A percentile compares a stretch with the other conserved stretches of the same genome.
These are phyloP conservation scores for Claviceps pazoutovae DNA, from an alignment of 2,329 filamentous ascomycete species.

Conservation along the genomic window DNA sequence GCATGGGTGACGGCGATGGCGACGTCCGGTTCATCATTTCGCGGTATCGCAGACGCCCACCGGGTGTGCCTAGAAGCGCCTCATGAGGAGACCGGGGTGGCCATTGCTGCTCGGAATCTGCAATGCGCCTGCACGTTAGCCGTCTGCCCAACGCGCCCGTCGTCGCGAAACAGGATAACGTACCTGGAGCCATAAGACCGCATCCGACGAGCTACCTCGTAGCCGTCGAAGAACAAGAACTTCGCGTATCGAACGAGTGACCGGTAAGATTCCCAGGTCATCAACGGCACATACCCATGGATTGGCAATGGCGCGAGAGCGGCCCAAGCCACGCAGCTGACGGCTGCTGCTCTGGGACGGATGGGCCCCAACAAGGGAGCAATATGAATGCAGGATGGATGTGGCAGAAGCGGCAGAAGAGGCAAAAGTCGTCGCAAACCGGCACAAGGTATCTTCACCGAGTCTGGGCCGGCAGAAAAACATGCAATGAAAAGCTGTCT, in stretches of 20 bases:
- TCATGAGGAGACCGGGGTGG: slow-evolving; percentile 54
- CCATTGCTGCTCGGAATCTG: slow-evolving; percentile 42
- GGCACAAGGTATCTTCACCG: neutral
- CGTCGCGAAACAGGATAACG: neutral
- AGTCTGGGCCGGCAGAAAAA: neutral
- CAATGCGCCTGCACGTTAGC: slow-evolving; percentile 1
- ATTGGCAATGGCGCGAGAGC: slow-evolving; percentile 4
- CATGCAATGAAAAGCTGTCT: neutral
- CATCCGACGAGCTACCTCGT: neutral
- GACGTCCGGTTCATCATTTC: slow-evolving; percentile 52
- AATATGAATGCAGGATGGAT: neutral
- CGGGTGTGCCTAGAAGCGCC: slow-evolving; percentile 53
- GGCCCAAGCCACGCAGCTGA: slow-evolving; percentile 3
- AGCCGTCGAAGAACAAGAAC: neutral
- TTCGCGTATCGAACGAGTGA: neutral
- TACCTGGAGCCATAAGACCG: slow-evolving; percentile 9
- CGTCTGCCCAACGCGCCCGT: neutral
- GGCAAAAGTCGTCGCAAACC: neutral
- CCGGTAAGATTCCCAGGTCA: neutral
- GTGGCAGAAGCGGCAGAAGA: neutral
- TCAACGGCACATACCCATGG: slow-evolving; percentile 8
- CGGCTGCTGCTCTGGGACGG: slow-evolving; percentile 1
- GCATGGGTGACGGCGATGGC: slow-evolving; percentile 51
- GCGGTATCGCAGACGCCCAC: slow-evolving; percentile 63
- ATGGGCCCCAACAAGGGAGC: neutral